These are phyloP conservation scores for Verticillium nubilum DNA, from an alignment of 2,329 filamentous ascomycete species.

Conservation along the genomic window DNA sequence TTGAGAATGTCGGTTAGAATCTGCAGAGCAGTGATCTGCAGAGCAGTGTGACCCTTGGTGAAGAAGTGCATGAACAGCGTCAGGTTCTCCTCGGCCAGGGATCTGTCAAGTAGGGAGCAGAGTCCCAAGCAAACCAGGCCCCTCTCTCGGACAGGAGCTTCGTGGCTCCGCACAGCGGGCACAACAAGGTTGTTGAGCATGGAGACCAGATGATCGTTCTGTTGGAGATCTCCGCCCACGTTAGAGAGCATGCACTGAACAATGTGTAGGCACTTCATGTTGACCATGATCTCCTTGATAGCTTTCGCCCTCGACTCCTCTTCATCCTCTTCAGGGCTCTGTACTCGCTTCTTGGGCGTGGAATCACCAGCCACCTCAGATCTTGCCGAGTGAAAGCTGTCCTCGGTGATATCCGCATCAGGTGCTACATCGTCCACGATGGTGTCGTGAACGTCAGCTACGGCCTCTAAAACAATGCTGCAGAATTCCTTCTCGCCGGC, in stretches of 20 bases:
- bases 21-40: slow-evolving; percentile 86
- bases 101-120: slow-evolving; percentile 85
- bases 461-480: slow-evolving; percentile 82
- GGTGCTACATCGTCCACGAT: slow-evolving; percentile 65
- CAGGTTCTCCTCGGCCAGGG: slow-evolving; percentile 86
- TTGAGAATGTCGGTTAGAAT: slow-evolving; percentile 92
- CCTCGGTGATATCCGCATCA: slow-evolving; percentile 49
- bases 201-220: slow-evolving; percentile 87
- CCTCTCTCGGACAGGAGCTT: slow-evolving; percentile 85
- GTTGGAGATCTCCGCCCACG: slow-evolving; percentile 78
- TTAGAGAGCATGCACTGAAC: slow-evolving; percentile 97
- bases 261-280: slow-evolving; percentile 97
- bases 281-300: slow-evolving; percentile 87
- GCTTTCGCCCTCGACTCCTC: slow-evolving; percentile 69
- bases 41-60: slow-evolving; percentile 79
- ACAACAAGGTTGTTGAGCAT: slow-evolving; percentile 98
- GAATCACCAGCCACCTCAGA: slow-evolving; percentile 74
- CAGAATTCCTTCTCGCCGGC: slow-evolving; percentile 79
- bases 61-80: slow-evolving; percentile 95
- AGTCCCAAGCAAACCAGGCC: slow-evolving; percentile 86
- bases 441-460: slow-evolving; percentile 94
- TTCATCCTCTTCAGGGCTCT: slow-evolving; percentile 44
- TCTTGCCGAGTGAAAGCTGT: slow-evolving; percentile 87
- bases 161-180: slow-evolving; percentile 87
- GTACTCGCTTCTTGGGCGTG: slow-evolving; percentile 38